phyloP scores from a whole-genome alignment of 768 basidiomycete genomes.

The Dacryopinax spathularia region DNA sequence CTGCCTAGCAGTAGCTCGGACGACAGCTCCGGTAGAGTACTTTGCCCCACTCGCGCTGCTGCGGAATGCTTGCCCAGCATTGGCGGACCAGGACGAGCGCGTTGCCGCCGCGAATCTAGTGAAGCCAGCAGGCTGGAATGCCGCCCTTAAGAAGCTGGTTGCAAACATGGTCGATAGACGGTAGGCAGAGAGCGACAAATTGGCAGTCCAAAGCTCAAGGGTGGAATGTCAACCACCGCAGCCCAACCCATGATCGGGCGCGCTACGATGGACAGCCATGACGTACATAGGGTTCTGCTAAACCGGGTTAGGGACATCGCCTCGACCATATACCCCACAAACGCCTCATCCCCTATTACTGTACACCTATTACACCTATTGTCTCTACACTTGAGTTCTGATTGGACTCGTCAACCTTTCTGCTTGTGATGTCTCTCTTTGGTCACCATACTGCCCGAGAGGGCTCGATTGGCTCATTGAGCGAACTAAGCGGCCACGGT shows the following conservation, averaged over 20 bases:
- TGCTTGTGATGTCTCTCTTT: background rate
- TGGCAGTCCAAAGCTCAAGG: no score
- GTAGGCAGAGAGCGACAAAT: background rate
- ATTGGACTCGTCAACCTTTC: background rate
- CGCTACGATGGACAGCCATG: no score
- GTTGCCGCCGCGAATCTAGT: background rate
- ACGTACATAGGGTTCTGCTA: background rate
- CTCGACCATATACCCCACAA: no score
- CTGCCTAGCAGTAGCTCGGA: background rate
- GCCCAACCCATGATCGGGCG: no score
- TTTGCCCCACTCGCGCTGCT: background rate
- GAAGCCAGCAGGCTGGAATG: background rate
- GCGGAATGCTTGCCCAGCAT: background rate
- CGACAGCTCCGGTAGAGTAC: background rate
- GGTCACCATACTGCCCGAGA: background rate
- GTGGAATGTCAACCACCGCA: no score
- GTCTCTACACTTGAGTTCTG: background rate
- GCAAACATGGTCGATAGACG: background rate
- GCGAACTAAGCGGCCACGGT: background rate
- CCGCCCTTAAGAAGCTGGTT: background rate
- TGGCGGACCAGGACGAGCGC: background rate
- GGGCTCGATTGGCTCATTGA: background rate
- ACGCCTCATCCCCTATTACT: background rate
- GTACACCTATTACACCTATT: background rate
- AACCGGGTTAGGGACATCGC: no score